Evolutionary conservation across 2,329 filamentous ascomycete species (phyloP).

Genomic region (Penicillium glabrum): DNA sequence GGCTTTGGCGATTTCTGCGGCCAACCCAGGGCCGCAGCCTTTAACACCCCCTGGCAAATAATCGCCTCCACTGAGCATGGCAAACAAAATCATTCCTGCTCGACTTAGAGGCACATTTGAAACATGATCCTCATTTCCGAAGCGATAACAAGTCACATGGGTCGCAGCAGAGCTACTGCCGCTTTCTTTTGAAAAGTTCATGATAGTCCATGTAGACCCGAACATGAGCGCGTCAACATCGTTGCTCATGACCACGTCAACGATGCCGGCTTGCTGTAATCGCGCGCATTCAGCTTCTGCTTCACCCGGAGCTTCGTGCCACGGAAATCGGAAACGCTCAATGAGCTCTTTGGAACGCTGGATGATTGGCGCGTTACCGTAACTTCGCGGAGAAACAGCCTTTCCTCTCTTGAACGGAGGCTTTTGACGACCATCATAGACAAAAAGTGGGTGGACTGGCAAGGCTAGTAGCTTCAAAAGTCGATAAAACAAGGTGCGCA

Average conservation of each 20-base stretch:
- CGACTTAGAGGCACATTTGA: conserved; percentile 60
- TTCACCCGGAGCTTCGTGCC: conserved; percentile 87
- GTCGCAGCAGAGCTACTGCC: conserved; percentile 63
- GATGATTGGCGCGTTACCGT: conserved; percentile 65
- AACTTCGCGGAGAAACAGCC: conserved; percentile 48
- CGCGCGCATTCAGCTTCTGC: conserved; percentile 94
- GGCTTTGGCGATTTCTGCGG: conserved; percentile 84
- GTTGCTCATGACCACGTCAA: conserved; percentile 92
- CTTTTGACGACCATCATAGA: conserved; percentile 85
- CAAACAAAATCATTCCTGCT: conserved; percentile 90
- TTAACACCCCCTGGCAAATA: conserved; percentile 87
- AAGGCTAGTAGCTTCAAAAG: conserved; percentile 73
- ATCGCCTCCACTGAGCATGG: conserved; percentile 92
- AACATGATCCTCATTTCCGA: conserved; percentile 17
- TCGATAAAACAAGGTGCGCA: conserved; percentile 90
- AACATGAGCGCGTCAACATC: conserved; percentile 99
- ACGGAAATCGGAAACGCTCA: conserved; percentile 77
- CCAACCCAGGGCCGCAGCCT: conserved; percentile 82
- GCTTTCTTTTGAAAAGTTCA: conserved; percentile 79
- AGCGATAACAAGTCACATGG: conserved; percentile 80
- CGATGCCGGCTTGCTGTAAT: conserved; percentile 75
- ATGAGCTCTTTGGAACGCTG: conserved; percentile 81
- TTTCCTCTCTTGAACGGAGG: conserved; percentile 88
- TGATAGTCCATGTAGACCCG: conserved; percentile 74
- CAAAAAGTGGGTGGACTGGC: conserved; percentile 83